Evolutionary conservation across 495 filamentous ascomycete species (phyloP).

Genomic region (Xylaria nigripes): DNA sequence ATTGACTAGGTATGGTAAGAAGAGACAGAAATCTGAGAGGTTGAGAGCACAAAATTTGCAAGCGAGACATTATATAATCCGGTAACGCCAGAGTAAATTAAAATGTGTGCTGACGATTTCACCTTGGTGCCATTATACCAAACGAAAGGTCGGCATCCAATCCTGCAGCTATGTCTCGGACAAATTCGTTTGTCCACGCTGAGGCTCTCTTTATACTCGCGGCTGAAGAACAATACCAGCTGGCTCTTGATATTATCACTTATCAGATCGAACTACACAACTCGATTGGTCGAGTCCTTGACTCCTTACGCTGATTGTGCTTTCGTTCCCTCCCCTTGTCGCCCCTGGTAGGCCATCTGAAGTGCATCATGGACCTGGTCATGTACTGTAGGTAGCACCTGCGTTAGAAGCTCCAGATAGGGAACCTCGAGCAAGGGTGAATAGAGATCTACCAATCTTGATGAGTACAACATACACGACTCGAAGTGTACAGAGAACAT

Average conservation of each 20-base stretch:
- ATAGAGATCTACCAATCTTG: conserved; percentile 12
- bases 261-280: neutral
- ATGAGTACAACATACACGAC: conserved; percentile 13
- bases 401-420: neutral
- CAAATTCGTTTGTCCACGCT: neutral
- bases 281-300: neutral
- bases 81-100: neutral
- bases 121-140: neutral
- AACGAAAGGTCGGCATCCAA: neutral
- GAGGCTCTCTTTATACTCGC: neutral
- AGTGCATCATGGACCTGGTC: neutral
- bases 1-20: too few relatives aligned
- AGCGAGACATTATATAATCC: neutral
- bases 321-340: neutral
- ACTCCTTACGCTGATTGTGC: neutral
- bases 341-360: neutral
- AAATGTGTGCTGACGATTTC: neutral
- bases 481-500: conserved; percentile 21
- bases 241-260: neutral
- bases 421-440: neutral
- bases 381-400: neutral
- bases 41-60: too few relatives aligned
- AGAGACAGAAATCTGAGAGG: too few relatives aligned
- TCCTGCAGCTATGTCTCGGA: neutral
- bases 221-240: neutral